These are phyloP conservation scores for Rosa hybrid DNA, from an alignment of 331 rosid species.

Conservation along the genomic window DNA sequence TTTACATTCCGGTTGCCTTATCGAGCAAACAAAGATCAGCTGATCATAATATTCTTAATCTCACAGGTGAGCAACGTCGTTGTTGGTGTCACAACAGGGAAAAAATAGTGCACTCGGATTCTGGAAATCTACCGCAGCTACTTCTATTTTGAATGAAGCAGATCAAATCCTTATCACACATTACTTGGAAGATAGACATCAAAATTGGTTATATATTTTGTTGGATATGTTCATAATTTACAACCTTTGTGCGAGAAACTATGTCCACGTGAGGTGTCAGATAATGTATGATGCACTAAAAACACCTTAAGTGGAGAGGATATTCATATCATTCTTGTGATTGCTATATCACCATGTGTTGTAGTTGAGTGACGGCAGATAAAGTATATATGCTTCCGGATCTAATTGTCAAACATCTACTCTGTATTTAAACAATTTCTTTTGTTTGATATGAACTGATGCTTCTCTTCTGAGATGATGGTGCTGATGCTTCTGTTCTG, in stretches of 20 bases:
- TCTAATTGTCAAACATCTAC: not conserved
- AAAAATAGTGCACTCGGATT: constrained; percentile 43
- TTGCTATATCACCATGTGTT: constrained; percentile 6
- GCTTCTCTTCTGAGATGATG: not conserved
- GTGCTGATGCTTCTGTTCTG: not conserved
- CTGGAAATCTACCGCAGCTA: not conserved
- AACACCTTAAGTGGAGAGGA: not conserved
- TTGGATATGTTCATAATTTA: constrained; percentile 22
- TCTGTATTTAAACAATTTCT: not conserved
- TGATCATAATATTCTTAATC: constrained; percentile 28
- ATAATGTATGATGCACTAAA: constrained; percentile 16
- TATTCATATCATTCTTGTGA: constrained; percentile 16
- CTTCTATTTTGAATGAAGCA: constrained; percentile 10
- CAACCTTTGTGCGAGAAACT: constrained; percentile 13
- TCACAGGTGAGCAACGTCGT: constrained; percentile 96
- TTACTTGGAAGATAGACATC: constrained; percentile 15
- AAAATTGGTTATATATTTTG: constrained; percentile 31
- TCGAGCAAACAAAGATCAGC: constrained; percentile 9
- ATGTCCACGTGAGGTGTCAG: constrained; percentile 17
- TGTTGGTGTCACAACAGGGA: constrained; percentile 87
- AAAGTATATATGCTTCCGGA: not conserved
- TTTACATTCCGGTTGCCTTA: not conserved
- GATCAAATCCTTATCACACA: constrained; percentile 12
- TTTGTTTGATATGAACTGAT: not conserved
- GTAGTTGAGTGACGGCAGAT: not conserved